These are phyloP conservation scores for Geranium brycei DNA, from an alignment of 345 rosid species.

Conservation along the genomic window DNA sequence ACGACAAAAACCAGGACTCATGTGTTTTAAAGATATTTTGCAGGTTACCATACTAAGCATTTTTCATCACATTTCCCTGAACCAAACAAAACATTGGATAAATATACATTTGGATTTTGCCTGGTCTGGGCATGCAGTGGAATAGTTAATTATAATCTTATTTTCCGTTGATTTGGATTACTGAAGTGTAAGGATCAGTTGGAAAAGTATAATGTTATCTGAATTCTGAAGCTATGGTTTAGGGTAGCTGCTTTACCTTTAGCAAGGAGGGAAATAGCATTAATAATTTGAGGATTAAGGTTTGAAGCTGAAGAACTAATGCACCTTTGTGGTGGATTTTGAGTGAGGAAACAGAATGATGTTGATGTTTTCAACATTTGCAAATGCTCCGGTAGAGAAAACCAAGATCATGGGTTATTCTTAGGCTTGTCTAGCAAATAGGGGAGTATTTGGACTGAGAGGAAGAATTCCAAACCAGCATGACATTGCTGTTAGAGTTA, in stretches of 20 bases:
- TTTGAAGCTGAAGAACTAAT: neutral
- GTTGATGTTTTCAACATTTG: neutral
- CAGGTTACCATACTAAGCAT: neutral
- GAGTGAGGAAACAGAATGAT: neutral
- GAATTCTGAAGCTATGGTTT: neutral
- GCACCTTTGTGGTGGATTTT: too few species aligned
- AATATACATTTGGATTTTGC: too few species aligned
- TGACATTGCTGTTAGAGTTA: neutral
- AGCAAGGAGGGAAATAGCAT: neutral
- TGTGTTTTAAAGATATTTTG: neutral
- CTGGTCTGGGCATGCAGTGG: too few species aligned
- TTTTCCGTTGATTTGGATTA: too few species aligned
- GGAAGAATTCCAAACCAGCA: neutral
- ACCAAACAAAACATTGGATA: too few species aligned
- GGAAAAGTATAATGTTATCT: too few species aligned
- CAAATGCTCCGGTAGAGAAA: neutral
- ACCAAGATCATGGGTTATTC: neutral
- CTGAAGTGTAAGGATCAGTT: too few species aligned
- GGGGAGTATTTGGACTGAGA: neutral
- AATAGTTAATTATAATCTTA: too few species aligned
- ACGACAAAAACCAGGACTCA: neutral
- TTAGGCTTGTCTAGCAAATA: neutral
- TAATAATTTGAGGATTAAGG: neutral
- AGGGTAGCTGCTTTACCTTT: neutral
- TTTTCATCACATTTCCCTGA: too few species aligned